A percentile compares a stretch with the other conserved stretches of the same genome.
Conservation (phyloP, 2,329 filamentous ascomycete species). For the Penicillium frequentans region DNA sequence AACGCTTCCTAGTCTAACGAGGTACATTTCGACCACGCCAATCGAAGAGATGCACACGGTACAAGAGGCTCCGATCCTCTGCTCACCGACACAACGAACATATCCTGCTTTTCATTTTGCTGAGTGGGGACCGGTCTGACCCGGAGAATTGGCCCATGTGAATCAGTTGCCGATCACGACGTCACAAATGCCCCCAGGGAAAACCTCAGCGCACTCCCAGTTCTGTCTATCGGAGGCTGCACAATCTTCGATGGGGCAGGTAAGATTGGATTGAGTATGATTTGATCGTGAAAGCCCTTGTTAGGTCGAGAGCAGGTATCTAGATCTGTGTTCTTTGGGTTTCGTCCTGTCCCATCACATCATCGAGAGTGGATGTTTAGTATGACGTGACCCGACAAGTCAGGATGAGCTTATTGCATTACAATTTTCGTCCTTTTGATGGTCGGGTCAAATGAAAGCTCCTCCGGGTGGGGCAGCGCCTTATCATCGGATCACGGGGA, state of each 20-base stretch:
- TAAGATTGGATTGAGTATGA: neutral
- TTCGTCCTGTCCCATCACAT: neutral
- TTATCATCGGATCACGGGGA: neutral
- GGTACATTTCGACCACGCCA: neutral
- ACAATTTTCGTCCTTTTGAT: neutral
- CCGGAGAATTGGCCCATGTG: neutral
- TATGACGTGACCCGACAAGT: neutral
- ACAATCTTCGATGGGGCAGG: neutral
- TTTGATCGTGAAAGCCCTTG: neutral
- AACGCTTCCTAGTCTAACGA: neutral
- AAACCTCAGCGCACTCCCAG: neutral
- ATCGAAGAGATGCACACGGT: neutral
- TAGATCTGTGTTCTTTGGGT: neutral
- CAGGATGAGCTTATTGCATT: neutral
- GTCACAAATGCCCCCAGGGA: slow-evolving; percentile 4
- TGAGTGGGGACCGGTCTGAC: neutral
- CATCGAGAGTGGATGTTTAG: neutral
- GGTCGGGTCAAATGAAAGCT: neutral
- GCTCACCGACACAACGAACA: neutral
- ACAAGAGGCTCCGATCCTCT: neutral
- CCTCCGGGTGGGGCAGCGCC: neutral
- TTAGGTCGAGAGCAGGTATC: neutral
- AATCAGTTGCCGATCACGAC: slow-evolving; percentile 13
- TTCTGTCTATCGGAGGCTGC: neutral
- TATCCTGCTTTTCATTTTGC: neutral